Conservation (phyloP, 108 stramenopile species). For the Nannochloropsis salina region DNA sequence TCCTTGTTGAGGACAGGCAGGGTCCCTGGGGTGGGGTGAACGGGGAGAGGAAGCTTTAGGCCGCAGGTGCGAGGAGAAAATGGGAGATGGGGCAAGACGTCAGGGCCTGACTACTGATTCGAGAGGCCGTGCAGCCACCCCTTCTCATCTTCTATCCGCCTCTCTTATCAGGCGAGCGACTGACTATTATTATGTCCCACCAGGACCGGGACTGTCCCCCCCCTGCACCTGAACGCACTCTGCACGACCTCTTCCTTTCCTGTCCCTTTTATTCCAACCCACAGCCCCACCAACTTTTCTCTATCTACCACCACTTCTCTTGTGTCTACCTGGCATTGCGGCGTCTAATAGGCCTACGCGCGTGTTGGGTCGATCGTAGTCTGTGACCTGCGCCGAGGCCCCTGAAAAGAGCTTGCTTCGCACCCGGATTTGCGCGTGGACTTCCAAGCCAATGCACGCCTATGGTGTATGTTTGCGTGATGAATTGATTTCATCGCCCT, state of each 20-base stretch:
- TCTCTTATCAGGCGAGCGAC: too few species aligned
- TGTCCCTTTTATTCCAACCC: too few species aligned
- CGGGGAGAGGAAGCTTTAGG: slow-evolving; percentile 21
- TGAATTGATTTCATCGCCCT: too few species aligned
- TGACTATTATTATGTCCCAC: too few species aligned
- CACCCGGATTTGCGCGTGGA: slow-evolving; percentile 46
- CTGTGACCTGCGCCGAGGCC: neutral
- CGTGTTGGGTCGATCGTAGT: slow-evolving; percentile 54
- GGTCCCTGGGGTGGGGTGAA: slow-evolving; percentile 74
- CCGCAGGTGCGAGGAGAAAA: neutral
- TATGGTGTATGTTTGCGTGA: neutral
- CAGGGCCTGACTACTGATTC: too few species aligned
- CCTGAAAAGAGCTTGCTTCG: slow-evolving; percentile 34
- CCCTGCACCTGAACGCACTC: too few species aligned
- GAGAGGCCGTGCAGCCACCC: too few species aligned
- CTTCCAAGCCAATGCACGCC: slow-evolving; percentile 46
- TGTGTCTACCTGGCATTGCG: neutral
- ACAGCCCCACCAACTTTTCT: neutral
- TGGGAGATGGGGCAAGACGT: neutral
- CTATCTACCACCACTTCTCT: neutral
- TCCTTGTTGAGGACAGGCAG: slow-evolving; percentile 65
- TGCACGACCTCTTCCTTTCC: too few species aligned
- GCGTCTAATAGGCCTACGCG: slow-evolving; percentile 54
- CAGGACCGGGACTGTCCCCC: too few species aligned
- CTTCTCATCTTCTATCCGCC: too few species aligned